Conservation (phyloP, 2,329 filamentous ascomycete genomes). For the Xylariales sp. region DNA sequence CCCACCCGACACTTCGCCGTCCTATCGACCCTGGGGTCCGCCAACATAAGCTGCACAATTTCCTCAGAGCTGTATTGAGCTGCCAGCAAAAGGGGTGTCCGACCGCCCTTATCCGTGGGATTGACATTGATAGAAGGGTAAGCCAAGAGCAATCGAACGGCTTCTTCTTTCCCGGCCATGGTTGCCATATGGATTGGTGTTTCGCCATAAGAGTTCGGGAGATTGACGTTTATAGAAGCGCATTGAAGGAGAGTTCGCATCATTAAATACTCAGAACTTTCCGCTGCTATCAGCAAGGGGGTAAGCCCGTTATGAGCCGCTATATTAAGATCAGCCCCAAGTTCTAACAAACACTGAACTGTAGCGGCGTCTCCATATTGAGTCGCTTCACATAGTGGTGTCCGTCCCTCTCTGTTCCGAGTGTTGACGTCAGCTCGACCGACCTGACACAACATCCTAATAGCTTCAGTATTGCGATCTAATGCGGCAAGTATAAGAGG, state of each 20-base stretch:
- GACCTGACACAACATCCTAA: neutral
- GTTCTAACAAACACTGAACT: neutral
- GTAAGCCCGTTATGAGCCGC: neutral
- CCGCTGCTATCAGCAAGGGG: neutral
- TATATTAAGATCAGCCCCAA: neutral
- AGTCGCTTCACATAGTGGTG: neutral
- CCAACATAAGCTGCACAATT: neutral
- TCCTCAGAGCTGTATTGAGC: too few relatives aligned
- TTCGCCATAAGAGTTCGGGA: too few relatives aligned
- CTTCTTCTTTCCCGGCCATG: too few relatives aligned
- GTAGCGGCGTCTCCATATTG: rapidly evolving
- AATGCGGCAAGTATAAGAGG: neutral
- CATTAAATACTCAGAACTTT: too few relatives aligned
- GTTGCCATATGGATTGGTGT: too few relatives aligned
- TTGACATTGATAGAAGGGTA: neutral
- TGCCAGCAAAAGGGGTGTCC: neutral
- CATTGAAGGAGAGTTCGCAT: too few relatives aligned
- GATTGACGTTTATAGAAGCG: neutral
- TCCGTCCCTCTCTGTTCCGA: neutral
- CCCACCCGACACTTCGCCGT: neutral
- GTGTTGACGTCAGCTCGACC: neutral
- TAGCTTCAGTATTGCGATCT: neutral
- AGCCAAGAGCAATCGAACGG: too few relatives aligned
- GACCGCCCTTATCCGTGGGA: neutral
- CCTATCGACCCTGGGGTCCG: neutral